Conservation (phyloP, 2,329 filamentous ascomycete genomes). For the Cladosporium velox region DNA sequence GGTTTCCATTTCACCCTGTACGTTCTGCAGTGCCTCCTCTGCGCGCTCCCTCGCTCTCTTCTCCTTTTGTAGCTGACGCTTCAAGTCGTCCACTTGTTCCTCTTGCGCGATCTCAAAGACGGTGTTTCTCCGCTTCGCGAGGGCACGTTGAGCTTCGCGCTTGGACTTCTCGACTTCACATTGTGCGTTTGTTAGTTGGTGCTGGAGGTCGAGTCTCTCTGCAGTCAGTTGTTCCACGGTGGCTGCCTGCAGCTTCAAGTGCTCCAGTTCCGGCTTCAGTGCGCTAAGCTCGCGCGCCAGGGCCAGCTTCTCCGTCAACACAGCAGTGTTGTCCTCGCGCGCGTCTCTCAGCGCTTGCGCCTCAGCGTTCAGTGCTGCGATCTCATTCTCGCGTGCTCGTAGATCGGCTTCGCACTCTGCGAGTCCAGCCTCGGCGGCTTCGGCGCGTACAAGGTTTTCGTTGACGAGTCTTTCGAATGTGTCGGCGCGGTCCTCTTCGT, state of each 20-base stretch:
- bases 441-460: conserved; percentile 49
- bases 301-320: conserved; percentile 66
- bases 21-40: conserved; percentile 38
- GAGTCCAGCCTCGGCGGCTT: conserved; percentile 49
- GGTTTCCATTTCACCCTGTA: conserved; percentile 35
- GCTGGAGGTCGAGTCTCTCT: conserved; percentile 78
- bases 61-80: conserved; percentile 49
- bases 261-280: conserved; percentile 63
- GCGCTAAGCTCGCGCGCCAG: conserved; percentile 61
- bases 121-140: conserved; percentile 53
- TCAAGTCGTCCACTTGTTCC: conserved; percentile 47
- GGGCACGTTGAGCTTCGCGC: conserved; percentile 63
- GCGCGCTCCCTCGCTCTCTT: conserved; percentile 48
- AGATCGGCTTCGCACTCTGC: conserved; percentile 54
- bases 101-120: conserved; percentile 49
- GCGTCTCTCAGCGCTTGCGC: conserved; percentile 67
- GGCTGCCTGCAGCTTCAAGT: conserved; percentile 59
- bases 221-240: conserved; percentile 68
- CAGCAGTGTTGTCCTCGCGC: conserved; percentile 68
- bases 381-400: conserved; percentile 54
- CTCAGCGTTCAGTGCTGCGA: conserved; percentile 67
- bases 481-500: conserved; percentile 63
- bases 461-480: conserved; percentile 54
- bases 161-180: conserved; percentile 82
- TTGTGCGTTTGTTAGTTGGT: conserved; percentile 74